phyloP scores from a whole-genome alignment of 495 filamentous ascomycete genomes.

The Talaromyces proteolyticus region DNA sequence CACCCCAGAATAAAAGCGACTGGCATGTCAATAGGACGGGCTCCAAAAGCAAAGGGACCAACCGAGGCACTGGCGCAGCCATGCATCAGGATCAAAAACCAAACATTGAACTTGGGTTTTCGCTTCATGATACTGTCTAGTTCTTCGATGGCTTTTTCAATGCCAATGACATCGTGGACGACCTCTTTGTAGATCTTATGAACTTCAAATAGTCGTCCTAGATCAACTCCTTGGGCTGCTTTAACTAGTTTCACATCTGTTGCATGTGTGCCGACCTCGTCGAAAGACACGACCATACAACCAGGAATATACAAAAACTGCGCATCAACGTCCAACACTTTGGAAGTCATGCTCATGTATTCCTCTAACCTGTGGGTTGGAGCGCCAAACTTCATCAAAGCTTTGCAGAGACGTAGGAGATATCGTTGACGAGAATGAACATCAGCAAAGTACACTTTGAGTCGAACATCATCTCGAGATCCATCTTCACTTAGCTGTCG shows the following conservation, averaged over 20 bases:
- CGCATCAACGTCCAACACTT: conserved; percentile 82
- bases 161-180: conserved; percentile 78
- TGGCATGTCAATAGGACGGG: conserved; percentile 81
- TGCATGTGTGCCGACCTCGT: conserved; percentile 83
- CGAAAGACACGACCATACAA: conserved; percentile 95
- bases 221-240: conserved; percentile 68
- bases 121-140: conserved; percentile 61
- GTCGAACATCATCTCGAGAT: conserved; percentile 63
- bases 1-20: conserved; percentile 81
- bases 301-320: conserved; percentile 91
- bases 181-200: conserved; percentile 93
- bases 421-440: conserved; percentile 76
- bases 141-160: conserved; percentile 72
- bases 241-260: conserved; percentile 89
- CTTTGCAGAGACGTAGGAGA: conserved; percentile 76
- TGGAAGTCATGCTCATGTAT: conserved; percentile 87
- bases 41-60: conserved; percentile 88
- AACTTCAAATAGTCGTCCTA: conserved; percentile 76
- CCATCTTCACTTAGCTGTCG: conserved; percentile 7
- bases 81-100: conserved; percentile 75
- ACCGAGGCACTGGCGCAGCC: conserved; percentile 74
- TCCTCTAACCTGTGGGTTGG: conserved; percentile 75
- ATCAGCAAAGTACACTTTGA: conserved; percentile 87
- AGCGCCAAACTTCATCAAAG: conserved; percentile 79
- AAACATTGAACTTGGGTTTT: conserved; percentile 58